These are phyloP conservation scores for Marasmius oreades DNA, from an alignment of 1,284 basidiomycete genomes.

Conservation along the genomic window DNA sequence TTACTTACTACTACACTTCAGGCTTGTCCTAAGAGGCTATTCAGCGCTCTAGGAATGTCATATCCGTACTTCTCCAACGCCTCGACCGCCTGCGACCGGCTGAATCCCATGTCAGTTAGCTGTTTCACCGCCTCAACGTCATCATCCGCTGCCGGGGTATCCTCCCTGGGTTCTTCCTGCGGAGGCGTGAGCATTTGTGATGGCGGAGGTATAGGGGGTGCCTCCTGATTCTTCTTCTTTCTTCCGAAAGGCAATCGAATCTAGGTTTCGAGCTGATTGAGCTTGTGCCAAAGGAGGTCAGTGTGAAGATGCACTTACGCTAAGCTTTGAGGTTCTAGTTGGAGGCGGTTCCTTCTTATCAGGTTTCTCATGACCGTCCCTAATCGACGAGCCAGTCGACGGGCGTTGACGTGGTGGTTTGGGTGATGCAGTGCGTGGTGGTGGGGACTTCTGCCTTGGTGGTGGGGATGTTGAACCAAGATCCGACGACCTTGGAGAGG, in stretches of 20 bases:
- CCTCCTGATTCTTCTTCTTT: slow-evolving; percentile 63
- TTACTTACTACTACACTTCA: background rate
- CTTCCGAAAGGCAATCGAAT: slow-evolving; percentile 75
- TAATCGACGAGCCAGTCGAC: slow-evolving; percentile 46
- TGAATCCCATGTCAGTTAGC: slow-evolving; percentile 81
- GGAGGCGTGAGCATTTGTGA: slow-evolving; percentile 42
- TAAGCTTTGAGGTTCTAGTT: slow-evolving; percentile 64
- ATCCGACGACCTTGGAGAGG: slow-evolving; percentile 30
- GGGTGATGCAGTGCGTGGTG: slow-evolving; percentile 52
- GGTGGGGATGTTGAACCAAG: slow-evolving; percentile 33
- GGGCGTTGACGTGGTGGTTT: slow-evolving; percentile 33
- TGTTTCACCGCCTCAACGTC: slow-evolving; percentile 78
- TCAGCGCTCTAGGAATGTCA: slow-evolving; percentile 70
- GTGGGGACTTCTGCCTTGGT: slow-evolving; percentile 35
- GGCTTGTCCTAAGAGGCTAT: slow-evolving; percentile 52
- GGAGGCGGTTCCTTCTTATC: slow-evolving; percentile 36
- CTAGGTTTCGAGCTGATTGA: slow-evolving; percentile 31
- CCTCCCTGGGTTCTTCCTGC: slow-evolving; percentile 43
- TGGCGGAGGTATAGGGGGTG: slow-evolving; percentile 42
- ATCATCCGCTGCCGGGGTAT: slow-evolving; percentile 60
- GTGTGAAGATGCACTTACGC: slow-evolving; percentile 47
- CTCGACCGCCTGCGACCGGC: slow-evolving; percentile 67
- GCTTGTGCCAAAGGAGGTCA: slow-evolving; percentile 5
- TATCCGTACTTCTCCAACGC: slow-evolving; percentile 77
- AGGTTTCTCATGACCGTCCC: slow-evolving; percentile 52